Percentiles rank a stretch among this genome's conserved stretches.
phyloP scores from a whole-genome alignment of 2,329 filamentous ascomycete species.

The Xylaria sp. region DNA sequence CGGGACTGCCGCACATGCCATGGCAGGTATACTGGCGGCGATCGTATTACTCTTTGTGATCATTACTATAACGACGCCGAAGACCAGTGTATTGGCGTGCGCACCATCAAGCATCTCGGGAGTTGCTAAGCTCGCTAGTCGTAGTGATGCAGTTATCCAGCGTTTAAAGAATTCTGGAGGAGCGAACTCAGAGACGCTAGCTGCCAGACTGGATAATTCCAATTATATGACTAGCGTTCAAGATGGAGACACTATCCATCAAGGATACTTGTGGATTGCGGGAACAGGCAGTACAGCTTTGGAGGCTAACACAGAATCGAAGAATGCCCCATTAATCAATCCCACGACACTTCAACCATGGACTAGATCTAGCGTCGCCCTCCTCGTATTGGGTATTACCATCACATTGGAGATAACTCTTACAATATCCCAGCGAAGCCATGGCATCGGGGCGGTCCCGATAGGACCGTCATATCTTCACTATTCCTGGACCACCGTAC shows the following conservation, averaged over 20 bases:
- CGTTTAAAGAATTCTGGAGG: neutral
- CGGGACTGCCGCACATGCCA: neutral
- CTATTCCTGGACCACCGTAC: slow-evolving; percentile 9
- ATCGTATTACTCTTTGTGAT: neutral
- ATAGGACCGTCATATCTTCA: neutral
- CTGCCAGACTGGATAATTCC: neutral
- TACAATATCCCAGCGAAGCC: neutral
- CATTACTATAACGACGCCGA: neutral
- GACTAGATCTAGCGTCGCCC: neutral
- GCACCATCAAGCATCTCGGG: neutral
- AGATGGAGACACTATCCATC: slow-evolving; percentile 7
- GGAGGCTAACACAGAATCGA: neutral
- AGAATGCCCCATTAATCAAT: neutral
- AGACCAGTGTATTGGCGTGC: neutral
- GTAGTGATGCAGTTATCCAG: neutral
- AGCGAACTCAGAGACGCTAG: neutral
- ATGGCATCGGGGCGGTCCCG: neutral
- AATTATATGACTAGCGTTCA: slow-evolving; percentile 8
- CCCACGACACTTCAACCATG: neutral
- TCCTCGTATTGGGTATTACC: slow-evolving; percentile 11
- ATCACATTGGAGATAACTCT: slow-evolving; percentile 2
- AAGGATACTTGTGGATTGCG: slow-evolving; percentile 3
- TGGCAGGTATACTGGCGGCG: slow-evolving; percentile 5
- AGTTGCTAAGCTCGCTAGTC: slow-evolving; percentile 1
- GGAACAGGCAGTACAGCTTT: neutral